Evolutionary conservation across 345 rosid species (phyloP), one percentile per base, ranked within the genome.

Genomic region (Salix viminalis): DNA sequence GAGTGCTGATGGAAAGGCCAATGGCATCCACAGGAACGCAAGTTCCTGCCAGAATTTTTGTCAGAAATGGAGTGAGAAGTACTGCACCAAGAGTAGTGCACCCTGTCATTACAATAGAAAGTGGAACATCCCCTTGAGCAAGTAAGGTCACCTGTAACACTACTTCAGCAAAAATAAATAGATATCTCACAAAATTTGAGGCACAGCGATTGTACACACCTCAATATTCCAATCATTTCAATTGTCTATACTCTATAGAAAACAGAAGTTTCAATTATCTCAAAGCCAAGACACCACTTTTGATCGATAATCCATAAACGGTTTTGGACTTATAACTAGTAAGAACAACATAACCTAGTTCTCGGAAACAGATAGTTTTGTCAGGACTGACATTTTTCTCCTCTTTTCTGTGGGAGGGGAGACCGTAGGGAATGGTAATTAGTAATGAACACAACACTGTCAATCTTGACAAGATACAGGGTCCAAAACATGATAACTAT

Each of bases 61-160:
- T 91, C 81, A 91, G 75, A 62, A 87, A 34, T 64, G 95, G 92
- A 67, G 95, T 89, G 75, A 88, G 89, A 72, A 89, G 32, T 44
- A 86, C 90, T 70, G 92, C 90, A 72, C 88, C 88, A 48, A 87
- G 80, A 65, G 90, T 89, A 44, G 91, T 89, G 84, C 91, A 89
- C 24, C 79, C 82, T 24, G 95, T 91, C 91, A 87, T 85, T 67
- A 89, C 85, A 68, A 87, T 83, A 44, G 95, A 89, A 32, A 89
- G 83, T 46, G 90, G 80, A 84, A 89, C 93, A 76, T 89, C 95
- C 73, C 93, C 95, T 79, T 48, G 87, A 76, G 95, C 90, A 76
- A 89, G 84, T 75, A 89, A 83, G 64, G 93, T 91, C 82, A 87
- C 93, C 95, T 89, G 92, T 69, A 85, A 83, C 64, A 81, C 83